Conservation (phyloP, 331 rosid species). For the Dryas integrifolia region DNA sequence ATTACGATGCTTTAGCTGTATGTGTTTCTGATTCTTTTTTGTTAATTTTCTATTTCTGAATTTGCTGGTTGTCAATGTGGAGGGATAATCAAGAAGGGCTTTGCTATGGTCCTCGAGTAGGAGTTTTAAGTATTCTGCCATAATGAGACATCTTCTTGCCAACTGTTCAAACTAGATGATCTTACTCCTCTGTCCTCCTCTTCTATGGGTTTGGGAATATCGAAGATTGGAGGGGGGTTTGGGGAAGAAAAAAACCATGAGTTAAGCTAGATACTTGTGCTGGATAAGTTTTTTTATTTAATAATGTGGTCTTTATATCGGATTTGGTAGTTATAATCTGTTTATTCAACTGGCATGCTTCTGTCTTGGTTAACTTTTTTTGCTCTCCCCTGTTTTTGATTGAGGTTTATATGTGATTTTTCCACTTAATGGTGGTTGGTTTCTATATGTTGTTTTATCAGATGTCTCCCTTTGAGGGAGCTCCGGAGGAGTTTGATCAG, state of each 20-base stretch:
- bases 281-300: neutral
- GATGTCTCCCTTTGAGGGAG: slow-evolving; percentile 79
- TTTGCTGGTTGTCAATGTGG: slow-evolving; percentile 11
- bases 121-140: neutral
- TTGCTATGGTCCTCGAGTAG: neutral
- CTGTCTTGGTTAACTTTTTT: neutral
- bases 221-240: too few relatives aligned
- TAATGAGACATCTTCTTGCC: neutral
- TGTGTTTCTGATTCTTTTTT: slow-evolving; percentile 23
- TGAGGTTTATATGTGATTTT: neutral
- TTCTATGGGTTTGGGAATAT: neutral
- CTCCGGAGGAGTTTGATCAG: slow-evolving; percentile 94
- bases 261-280: slow-evolving; percentile 4
- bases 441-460: slow-evolving; percentile 22
- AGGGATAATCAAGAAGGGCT: neutral
- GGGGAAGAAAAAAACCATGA: neutral
- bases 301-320: neutral
- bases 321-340: neutral
- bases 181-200: neutral
- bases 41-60: neutral
- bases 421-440: neutral
- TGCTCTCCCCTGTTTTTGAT: neutral
- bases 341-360: slow-evolving; percentile 2
- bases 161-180: slow-evolving; percentile 1
- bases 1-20: slow-evolving; percentile 94